These are phyloP conservation scores for Elongisporangium senticosum DNA, from an alignment of 352 stramenopile genomes.

Conservation along the genomic window DNA sequence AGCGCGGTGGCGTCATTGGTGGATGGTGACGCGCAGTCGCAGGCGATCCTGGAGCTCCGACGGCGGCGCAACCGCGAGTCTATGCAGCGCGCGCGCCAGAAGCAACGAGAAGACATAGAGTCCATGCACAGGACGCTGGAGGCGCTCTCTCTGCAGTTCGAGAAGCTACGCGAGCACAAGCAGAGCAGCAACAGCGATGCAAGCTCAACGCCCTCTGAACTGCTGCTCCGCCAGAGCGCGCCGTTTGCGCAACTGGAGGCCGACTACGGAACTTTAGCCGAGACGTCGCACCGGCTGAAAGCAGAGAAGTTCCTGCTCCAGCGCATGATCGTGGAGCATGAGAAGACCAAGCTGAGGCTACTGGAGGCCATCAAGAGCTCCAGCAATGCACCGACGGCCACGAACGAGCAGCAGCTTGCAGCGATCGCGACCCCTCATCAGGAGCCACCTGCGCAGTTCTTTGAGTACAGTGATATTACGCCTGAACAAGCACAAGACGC, in stretches of 20 bases:
- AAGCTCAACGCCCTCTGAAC: not conserved
- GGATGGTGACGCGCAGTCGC: conserved; percentile 7
- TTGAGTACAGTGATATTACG: not conserved
- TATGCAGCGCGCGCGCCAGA: conserved; percentile 48
- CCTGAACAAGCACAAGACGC: not conserved
- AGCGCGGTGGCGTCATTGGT: not conserved
- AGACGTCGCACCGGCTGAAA: not conserved
- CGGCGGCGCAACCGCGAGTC: conserved; percentile 53
- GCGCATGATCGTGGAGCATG: not conserved
- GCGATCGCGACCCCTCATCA: not conserved
- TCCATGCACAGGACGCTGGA: not conserved
- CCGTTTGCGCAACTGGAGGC: not conserved
- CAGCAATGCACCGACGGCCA: not conserved
- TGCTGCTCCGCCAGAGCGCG: not conserved
- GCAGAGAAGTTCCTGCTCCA: not conserved
- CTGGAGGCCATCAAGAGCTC: not conserved
- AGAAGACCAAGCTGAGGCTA: not conserved
- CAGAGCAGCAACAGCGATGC: not conserved
- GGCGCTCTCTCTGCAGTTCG: not conserved
- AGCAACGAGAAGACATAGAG: not conserved
- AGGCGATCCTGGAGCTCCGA: conserved; percentile 36
- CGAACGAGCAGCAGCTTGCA: not conserved
- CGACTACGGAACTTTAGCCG: not conserved
- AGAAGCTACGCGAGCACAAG: not conserved
- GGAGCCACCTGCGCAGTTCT: not conserved